These are phyloP conservation scores for Cladochytrium replicatum DNA, from an alignment of 192 early-diverging fungal genomes.

Conservation along the genomic window DNA sequence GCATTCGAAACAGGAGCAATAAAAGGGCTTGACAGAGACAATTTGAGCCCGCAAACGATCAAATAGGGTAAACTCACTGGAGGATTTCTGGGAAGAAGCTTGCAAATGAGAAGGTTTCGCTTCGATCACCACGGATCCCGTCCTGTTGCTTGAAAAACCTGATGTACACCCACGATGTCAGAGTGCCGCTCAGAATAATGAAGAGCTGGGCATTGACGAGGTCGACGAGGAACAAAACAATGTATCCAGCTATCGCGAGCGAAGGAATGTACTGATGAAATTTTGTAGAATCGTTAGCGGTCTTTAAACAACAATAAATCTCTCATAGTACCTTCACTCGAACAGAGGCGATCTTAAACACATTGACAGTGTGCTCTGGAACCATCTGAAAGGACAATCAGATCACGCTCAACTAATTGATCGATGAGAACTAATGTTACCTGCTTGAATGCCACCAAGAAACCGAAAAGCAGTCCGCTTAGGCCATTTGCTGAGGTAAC, in stretches of 20 bases:
- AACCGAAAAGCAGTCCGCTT: conserved; percentile 56
- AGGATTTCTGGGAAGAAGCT: conserved; percentile 83
- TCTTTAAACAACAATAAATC: no score
- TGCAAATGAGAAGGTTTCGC: conserved; percentile 80
- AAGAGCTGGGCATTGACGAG: conserved; percentile 47
- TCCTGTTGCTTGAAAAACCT: conserved; percentile 77
- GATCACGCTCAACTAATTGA: not conserved
- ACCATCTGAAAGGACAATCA: conserved; percentile 25
- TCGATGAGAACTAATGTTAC: conserved; percentile 9
- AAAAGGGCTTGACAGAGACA: no score
- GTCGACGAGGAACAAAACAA: conserved; percentile 33
- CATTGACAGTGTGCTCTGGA: conserved; percentile 70
- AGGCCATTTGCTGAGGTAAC: conserved; percentile 47
- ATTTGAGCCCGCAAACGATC: no score
- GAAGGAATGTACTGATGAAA: conserved; percentile 35
- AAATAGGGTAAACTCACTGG: no score
- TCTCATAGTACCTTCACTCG: conserved; percentile 78
- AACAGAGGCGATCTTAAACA: conserved; percentile 57
- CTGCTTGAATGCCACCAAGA: conserved; percentile 82
- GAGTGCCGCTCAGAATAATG: conserved; percentile 62
- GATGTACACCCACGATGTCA: conserved; percentile 71
- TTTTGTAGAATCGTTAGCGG: no score
- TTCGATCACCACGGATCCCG: conserved; percentile 72
- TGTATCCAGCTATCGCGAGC: conserved; percentile 26
- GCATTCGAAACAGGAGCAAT: no score